Conservation (phyloP, 495 filamentous ascomycete species). For the Trichoderma asperelloides region DNA sequence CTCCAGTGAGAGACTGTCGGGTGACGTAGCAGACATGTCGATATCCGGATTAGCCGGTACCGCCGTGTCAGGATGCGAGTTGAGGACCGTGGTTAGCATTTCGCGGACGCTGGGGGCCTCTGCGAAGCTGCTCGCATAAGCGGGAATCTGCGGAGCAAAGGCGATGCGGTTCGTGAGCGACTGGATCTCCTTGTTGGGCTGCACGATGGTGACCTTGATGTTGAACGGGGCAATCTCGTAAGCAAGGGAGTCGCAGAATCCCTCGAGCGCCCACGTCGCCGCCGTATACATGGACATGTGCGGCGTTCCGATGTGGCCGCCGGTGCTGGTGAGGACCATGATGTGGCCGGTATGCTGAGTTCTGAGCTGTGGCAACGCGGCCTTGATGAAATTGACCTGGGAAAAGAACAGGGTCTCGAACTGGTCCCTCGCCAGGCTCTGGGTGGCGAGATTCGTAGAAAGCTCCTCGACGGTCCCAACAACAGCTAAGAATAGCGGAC, state of each 20-base stretch:
- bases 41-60: slow-evolving; percentile 20
- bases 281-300: slow-evolving; percentile 86
- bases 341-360: slow-evolving; percentile 76
- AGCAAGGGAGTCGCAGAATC: slow-evolving; percentile 93
- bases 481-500: slow-evolving; percentile 46
- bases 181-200: slow-evolving; percentile 74
- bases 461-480: slow-evolving; percentile 91
- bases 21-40: neutral
- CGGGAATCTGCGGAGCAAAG: slow-evolving; percentile 63
- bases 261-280: slow-evolving; percentile 89
- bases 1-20: slow-evolving; percentile 6
- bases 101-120: slow-evolving; percentile 72
- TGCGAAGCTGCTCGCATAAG: slow-evolving; percentile 65
- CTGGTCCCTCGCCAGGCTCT: slow-evolving; percentile 75
- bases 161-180: slow-evolving; percentile 79
- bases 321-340: slow-evolving; percentile 80
- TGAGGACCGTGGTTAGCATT: slow-evolving; percentile 66
- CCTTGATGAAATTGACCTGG: slow-evolving; percentile 91
- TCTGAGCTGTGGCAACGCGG: slow-evolving; percentile 71
- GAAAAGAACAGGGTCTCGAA: slow-evolving; percentile 94
- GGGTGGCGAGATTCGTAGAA: slow-evolving; percentile 57
- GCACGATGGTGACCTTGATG: slow-evolving; percentile 89
- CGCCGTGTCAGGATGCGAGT: slow-evolving; percentile 43
- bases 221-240: slow-evolving; percentile 98
- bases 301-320: slow-evolving; percentile 86